Base-by-base conservation (phyloP, 2,329 filamentous ascomycete species). In the Arthrobotrys iridis region DNA sequence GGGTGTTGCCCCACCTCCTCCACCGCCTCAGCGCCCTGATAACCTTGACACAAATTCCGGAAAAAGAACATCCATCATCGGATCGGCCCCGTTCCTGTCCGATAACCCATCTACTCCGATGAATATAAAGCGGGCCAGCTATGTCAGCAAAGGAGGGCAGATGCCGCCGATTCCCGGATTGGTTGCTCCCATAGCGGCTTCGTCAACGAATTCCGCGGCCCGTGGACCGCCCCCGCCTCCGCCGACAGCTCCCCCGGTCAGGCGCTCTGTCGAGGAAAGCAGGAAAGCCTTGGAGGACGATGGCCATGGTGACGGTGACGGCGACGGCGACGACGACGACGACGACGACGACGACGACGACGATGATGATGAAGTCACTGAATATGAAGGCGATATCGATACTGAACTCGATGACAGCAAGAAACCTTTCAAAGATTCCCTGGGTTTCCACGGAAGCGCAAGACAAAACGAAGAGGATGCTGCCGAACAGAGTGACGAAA, bases 361-460 rank as follows among this genome's bases (percentile, higher is more conserved):
- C 11, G 89, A 88, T 24, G 90, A 91, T 72, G 92, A 91, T 72
- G 93, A 96, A 80, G 87, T 93, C 33, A 96, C 93, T 0, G 94
- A 97, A 80, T 98, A 98, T 80, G 95, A 99, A 81, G 95, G 94
- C 4, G 95, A 98, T 80, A 98, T 98, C 81, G 95, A 98, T 79
- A 98, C 95, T 4, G 95, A 98, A 81, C 98, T 98, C 80, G 93
- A 91, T 1, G 71, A 75, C 18, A 92, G 93, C n/a, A 90, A 92
- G 7, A 93, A 88, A n/a, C 92, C 91, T 66, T 93, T 97, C 82
- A 97, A 96, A 82, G 94, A 97, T 83, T 93, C 94, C 0, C 83
- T 98, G 76, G 96, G 94, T 82, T 85, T 92, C 5, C 77, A 78
- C 63, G 65, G 66, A 24, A 78, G 77, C 18, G 71, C 71, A 40